Percentiles rank a stretch among this genome's conserved stretches.
Evolutionary conservation across 177 flowering plant genomes (phyloP).

Genomic region (Telopea speciosissima): DNA sequence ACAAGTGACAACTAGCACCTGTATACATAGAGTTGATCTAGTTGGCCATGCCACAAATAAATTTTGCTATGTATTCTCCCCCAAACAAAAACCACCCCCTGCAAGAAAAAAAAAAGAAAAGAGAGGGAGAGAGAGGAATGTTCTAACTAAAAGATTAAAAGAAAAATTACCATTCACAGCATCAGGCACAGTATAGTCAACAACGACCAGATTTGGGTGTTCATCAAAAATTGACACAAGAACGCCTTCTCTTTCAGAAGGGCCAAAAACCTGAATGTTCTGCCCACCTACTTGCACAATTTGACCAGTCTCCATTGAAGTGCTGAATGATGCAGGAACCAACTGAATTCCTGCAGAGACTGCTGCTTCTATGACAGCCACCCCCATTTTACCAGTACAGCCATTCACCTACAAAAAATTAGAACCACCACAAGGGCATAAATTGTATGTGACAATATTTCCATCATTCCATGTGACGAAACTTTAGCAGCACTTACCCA

Average conservation of each 20-base stretch:
- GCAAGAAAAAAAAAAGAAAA: too few relatives aligned
- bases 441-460: too few relatives aligned
- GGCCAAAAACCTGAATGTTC: conserved; percentile 62
- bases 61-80: too few relatives aligned
- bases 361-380: conserved; percentile 81
- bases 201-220: conserved; percentile 68
- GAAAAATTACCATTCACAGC: conserved; percentile 71
- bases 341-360: conserved; percentile 68
- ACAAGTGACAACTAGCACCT: too few relatives aligned
- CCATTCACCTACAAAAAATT: conserved; percentile 58
- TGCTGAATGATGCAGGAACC: conserved; percentile 69
- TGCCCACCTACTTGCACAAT: conserved; percentile 51
- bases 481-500: too few relatives aligned
- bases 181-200: conserved; percentile 83
- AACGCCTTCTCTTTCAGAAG: conserved; percentile 49
- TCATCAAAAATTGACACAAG: conserved; percentile 55
- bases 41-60: too few relatives aligned
- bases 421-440: background rate
- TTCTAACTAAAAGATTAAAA: background rate
- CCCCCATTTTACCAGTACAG: conserved; percentile 91
- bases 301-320: conserved; percentile 44
- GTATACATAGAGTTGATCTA: too few relatives aligned
- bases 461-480: too few relatives aligned
- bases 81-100: too few relatives aligned
- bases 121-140: too few relatives aligned